Evolutionary conservation across 495 filamentous ascomycete species (phyloP).

Genomic region (Tuber magnatum): DNA sequence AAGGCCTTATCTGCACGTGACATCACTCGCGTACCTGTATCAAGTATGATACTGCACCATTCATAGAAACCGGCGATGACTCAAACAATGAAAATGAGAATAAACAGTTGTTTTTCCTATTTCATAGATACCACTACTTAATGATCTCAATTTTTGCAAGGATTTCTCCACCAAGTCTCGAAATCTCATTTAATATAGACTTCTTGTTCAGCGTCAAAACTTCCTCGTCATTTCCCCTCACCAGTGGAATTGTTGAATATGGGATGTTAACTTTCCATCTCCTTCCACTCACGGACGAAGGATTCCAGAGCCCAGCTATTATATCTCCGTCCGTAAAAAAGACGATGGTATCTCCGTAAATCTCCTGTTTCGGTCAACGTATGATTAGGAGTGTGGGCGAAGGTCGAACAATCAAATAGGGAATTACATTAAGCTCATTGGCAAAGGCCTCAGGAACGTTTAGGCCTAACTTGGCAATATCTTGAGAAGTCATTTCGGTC

Average conservation of each 20-base stretch:
- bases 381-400: background rate
- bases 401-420: background rate
- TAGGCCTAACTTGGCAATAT: constrained; percentile 29
- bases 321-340: constrained; percentile 52
- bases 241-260: constrained; percentile 35
- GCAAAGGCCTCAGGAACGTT: constrained; percentile 27
- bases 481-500: constrained; percentile 34
- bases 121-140: constrained; percentile 11
- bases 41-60: background rate
- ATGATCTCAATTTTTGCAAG: constrained; percentile 52
- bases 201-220: constrained; percentile 54
- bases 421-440: constrained; percentile 13
- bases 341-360: constrained; percentile 53
- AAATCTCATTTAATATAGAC: constrained; percentile 75
- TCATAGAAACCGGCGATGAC: background rate
- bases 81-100: background rate
- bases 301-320: constrained; percentile 56
- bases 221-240: constrained; percentile 10
- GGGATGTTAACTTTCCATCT: constrained; percentile 39
- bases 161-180: constrained; percentile 57
- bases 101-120: background rate
- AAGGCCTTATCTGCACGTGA: background rate
- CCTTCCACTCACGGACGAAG: constrained; percentile 44
- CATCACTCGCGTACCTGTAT: background rate
- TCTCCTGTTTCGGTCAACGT: constrained; percentile 27